A percentile compares a stretch with the other conserved stretches of the same genome.
These are phyloP conservation scores for Tremella fuciformis DNA, from an alignment of 768 basidiomycete genomes.

Conservation along the genomic window DNA sequence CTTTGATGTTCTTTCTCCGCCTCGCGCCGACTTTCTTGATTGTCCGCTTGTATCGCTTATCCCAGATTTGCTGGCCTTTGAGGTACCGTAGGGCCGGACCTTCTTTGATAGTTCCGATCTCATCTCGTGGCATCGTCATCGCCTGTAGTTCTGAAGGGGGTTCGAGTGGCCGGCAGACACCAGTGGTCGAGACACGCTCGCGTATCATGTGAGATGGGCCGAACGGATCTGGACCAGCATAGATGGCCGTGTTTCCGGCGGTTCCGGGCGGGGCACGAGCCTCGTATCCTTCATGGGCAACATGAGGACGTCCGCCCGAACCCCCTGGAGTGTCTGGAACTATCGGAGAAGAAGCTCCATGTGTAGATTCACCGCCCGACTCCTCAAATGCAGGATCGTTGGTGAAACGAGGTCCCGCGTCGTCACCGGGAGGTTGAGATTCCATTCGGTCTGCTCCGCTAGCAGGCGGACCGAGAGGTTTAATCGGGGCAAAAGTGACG, in stretches of 20 bases:
- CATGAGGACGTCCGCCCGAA: conserved; percentile 36
- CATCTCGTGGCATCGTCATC: conserved; percentile 63
- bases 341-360: not conserved
- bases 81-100: conserved; percentile 72
- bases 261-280: conserved; percentile 20
- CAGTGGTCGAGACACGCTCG: conserved; percentile 79
- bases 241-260: conserved; percentile 34
- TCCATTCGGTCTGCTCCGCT: not conserved
- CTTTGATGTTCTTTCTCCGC: conserved; percentile 35
- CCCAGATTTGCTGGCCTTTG: conserved; percentile 51
- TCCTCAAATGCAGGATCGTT: conserved; percentile 23
- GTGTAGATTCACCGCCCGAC: not conserved
- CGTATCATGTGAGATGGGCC: conserved; percentile 68
- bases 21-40: conserved; percentile 39
- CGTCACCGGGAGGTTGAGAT: conserved; percentile 27
- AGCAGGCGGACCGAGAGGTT: no score
- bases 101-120: conserved; percentile 75
- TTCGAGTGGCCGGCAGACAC: conserved; percentile 79
- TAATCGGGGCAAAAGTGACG: no score
- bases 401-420: conserved; percentile 42
- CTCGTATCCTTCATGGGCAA: conserved; percentile 20
- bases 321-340: conserved; percentile 25
- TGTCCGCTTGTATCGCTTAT: conserved; percentile 37
- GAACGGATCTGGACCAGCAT: conserved; percentile 21
- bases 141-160: conserved; percentile 65